Conservation (phyloP, 495 filamentous ascomycete genomes). For the Aspergillus ellipticus region DNA sequence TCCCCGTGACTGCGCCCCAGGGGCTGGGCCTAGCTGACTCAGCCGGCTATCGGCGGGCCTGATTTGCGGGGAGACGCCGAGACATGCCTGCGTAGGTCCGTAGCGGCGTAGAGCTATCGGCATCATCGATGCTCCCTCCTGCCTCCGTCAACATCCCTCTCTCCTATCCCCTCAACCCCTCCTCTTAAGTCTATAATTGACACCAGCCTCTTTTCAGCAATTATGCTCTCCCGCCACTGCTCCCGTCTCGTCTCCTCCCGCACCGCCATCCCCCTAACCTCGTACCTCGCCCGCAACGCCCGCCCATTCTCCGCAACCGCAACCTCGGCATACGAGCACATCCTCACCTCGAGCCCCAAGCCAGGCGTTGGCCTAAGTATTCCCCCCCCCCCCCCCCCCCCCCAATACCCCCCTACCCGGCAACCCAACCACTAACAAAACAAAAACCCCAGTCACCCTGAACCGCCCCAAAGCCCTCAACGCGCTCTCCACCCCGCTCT, state of each 20-base stretch:
- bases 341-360: conserved; percentile 76
- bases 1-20: background rate
- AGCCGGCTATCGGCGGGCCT: conserved; percentile 3
- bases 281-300: conserved; percentile 47
- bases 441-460: conserved; percentile 74
- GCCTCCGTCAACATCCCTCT: too few relatives aligned
- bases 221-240: conserved; percentile 55
- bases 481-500: conserved; percentile 82
- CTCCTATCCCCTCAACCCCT: background rate
- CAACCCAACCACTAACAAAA: background rate
- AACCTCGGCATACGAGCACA: conserved; percentile 65
- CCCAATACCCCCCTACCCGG: background rate
- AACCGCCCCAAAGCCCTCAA: conserved; percentile 95
- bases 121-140: background rate
- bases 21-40: conserved; percentile 7
- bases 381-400: conserved; percentile 2
- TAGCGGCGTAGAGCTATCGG: too few relatives aligned
- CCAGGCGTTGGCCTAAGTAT: conserved; percentile 86
- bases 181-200: background rate
- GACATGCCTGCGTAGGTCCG: too few relatives aligned
- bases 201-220: conserved; percentile 3
- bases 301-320: conserved; percentile 60
- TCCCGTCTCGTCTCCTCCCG: conserved; percentile 58
- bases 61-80: conserved; percentile 22
- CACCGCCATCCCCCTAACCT: conserved; percentile 43